phyloP scores from a whole-genome alignment of 1,284 basidiomycete species.

The Fomes fomentarius region DNA sequence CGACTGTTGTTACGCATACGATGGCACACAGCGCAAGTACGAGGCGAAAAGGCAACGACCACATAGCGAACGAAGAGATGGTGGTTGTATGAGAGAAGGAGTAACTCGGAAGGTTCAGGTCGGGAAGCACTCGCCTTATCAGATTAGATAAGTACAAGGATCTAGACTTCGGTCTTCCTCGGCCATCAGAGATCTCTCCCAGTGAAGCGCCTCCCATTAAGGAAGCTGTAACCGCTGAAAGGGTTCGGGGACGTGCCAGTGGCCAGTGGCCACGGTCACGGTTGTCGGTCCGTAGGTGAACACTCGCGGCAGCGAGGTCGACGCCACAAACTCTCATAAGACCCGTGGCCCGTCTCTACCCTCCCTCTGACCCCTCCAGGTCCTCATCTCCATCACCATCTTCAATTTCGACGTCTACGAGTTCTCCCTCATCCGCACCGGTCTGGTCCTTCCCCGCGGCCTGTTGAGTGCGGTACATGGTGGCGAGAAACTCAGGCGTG shows the following conservation, averaged over 20 bases:
- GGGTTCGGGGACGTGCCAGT: not conserved
- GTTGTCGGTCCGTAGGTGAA: not conserved
- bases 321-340: slow-evolving; percentile 13
- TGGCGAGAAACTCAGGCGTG: slow-evolving; percentile 70
- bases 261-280: not conserved
- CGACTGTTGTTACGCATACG: not conserved
- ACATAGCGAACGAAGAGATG: slow-evolving; percentile 3
- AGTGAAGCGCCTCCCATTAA: not conserved
- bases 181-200: slow-evolving; percentile 2
- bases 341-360: too few species aligned
- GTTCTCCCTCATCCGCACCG: slow-evolving; percentile 56
- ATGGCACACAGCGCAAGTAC: not conserved
- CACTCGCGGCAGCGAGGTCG: slow-evolving; percentile 4
- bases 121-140: not conserved
- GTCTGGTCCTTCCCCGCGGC: slow-evolving; percentile 40
- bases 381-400: slow-evolving; percentile 37
- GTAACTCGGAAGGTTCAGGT: not conserved
- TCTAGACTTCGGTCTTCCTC: not conserved
- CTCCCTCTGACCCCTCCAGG: slow-evolving; percentile 1
- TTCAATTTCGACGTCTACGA: slow-evolving; percentile 54
- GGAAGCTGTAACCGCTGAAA: slow-evolving; percentile 14
- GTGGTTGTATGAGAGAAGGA: slow-evolving; percentile 1
- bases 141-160: not conserved
- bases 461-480: slow-evolving; percentile 71
- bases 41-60: not conserved